phyloP scores from a whole-genome alignment of 2,329 filamentous ascomycete species.

The Nemania sp. region DNA sequence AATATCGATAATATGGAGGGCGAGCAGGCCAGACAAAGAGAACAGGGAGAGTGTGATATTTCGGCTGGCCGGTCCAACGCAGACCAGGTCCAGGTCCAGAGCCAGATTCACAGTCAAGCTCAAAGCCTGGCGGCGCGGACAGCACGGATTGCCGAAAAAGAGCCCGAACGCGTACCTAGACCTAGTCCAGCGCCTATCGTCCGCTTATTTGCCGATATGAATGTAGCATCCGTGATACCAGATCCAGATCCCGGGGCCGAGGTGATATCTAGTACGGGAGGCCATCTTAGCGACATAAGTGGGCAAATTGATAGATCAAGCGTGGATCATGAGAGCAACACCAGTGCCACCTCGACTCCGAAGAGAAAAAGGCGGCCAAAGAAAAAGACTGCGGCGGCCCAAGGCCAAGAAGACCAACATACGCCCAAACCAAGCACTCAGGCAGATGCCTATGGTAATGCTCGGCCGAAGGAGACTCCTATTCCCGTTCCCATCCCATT shows the following conservation, averaged over 20 bases:
- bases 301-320: no score
- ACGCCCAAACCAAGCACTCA: not conserved
- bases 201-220: constrained; percentile 18
- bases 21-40: no score
- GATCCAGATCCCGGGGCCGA: not conserved
- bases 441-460: not conserved
- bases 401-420: not conserved
- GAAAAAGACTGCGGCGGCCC: not conserved
- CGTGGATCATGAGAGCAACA: no score
- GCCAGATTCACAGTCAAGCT: not conserved
- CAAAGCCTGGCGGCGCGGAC: not conserved
- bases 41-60: not conserved
- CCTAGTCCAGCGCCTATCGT: not conserved
- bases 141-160: not conserved
- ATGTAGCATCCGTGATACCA: not conserved
- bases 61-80: not conserved
- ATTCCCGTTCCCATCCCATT: not conserved
- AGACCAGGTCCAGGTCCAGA: not conserved
- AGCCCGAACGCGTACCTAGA: not conserved
- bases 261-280: not conserved
- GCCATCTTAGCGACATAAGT: not conserved
- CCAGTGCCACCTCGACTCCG: no score
- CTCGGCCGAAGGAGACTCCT: not conserved
- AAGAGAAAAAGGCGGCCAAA: not conserved
- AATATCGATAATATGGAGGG: not conserved